A percentile compares a stretch with the other conserved stretches of the same genome.
Conservation (phyloP, 768 basidiomycete species). For the Tremella mesenterica region DNA sequence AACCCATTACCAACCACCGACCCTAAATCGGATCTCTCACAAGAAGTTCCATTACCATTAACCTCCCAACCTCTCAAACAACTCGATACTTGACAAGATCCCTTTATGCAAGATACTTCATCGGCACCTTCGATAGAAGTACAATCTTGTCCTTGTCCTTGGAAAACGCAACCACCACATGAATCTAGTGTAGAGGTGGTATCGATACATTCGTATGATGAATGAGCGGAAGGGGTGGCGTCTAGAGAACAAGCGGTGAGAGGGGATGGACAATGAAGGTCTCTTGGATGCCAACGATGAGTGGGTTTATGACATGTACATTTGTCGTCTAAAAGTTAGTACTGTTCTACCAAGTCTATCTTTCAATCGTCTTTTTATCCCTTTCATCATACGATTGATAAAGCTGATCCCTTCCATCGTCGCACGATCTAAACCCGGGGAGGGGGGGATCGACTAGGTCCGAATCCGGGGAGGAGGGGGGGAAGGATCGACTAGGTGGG, state of each 20-base stretch:
- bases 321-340: not conserved
- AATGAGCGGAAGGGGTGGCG: not conserved
- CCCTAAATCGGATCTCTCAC: not conserved
- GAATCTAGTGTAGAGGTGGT: not conserved
- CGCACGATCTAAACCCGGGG: too few relatives aligned
- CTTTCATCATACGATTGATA: too few relatives aligned
- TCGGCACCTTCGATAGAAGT: slow-evolving; percentile 1
- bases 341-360: too few relatives aligned
- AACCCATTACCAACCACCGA: not conserved
- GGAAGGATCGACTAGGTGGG: too few relatives aligned
- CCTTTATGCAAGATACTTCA: not conserved
- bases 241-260: not conserved
- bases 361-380: too few relatives aligned
- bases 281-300: not conserved
- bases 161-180: slow-evolving; percentile 1
- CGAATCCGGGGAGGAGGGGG: too few relatives aligned
- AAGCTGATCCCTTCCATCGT: too few relatives aligned
- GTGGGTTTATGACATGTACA: slow-evolving; percentile 1
- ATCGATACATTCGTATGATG: slow-evolving; percentile 2
- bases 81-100: not conserved
- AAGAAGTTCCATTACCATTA: not conserved
- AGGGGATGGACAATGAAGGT: not conserved
- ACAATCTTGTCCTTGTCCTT: not conserved
- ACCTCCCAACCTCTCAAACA: slow-evolving; percentile 1
- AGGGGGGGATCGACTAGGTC: too few relatives aligned